Evolutionary conservation across 2,329 filamentous ascomycete genomes (phyloP).

Genomic region (Aspergillus sp.): DNA sequence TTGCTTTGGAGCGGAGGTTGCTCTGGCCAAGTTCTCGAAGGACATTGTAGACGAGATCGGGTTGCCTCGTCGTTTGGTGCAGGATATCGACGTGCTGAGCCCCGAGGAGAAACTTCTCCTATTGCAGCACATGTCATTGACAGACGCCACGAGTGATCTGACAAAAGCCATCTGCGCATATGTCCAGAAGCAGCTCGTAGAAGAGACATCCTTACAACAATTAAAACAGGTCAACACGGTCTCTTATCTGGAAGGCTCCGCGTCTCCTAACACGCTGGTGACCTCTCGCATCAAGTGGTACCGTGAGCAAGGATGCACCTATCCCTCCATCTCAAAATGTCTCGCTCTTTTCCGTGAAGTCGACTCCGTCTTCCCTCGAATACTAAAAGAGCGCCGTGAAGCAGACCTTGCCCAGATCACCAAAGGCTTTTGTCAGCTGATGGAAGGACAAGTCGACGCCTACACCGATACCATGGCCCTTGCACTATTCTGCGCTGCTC

Average conservation of each 20-base stretch:
- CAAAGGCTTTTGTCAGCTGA: slow-evolving; percentile 35
- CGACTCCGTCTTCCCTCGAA: slow-evolving; percentile 27
- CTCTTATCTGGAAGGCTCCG: slow-evolving; percentile 42
- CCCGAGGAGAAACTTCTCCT: slow-evolving; percentile 43
- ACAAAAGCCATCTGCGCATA: slow-evolving; percentile 32
- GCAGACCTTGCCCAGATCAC: slow-evolving; percentile 39
- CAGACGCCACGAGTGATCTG: slow-evolving; percentile 28
- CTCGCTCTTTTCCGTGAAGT: slow-evolving; percentile 41
- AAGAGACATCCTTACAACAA: slow-evolving; percentile 40
- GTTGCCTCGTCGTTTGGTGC: slow-evolving; percentile 39
- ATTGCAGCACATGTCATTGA: slow-evolving; percentile 37
- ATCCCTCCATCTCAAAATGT: slow-evolving; percentile 35
- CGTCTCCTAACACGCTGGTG: slow-evolving; percentile 37
- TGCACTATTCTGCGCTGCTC: slow-evolving; percentile 57
- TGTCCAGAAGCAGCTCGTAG: slow-evolving; percentile 36
- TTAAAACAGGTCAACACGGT: slow-evolving; percentile 40
- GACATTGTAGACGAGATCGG: slow-evolving; percentile 27
- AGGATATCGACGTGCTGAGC: slow-evolving; percentile 44
- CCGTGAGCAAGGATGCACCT: slow-evolving; percentile 35
- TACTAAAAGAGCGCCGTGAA: slow-evolving; percentile 31
- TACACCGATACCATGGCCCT: slow-evolving; percentile 57
- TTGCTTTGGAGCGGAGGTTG: slow-evolving; percentile 41
- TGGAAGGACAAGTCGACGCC: slow-evolving; percentile 40
- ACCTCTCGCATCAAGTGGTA: slow-evolving; percentile 45
- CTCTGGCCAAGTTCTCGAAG: slow-evolving; percentile 37